Base-by-base conservation (phyloP, 306 rosid species). In the Lotus japonicus region DNA sequence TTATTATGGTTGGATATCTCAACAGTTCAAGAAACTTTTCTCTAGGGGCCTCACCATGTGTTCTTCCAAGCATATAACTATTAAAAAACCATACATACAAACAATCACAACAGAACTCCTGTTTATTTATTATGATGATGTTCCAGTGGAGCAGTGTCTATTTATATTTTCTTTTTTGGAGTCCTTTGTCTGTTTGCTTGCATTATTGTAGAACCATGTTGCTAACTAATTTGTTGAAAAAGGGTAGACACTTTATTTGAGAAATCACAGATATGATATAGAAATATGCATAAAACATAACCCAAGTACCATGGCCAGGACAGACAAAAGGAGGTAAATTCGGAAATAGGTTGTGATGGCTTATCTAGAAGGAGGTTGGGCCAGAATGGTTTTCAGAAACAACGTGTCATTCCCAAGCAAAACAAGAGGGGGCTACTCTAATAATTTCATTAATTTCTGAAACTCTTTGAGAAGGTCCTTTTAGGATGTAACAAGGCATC, bases 1-100 rank as follows among this genome's bases (percentile, higher is more conserved):
- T n/a, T n/a, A n/a, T n/a, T n/a, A n/a, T n/a, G n/a, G n/a, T n/a
- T n/a, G n/a, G n/a, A n/a, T n/a, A n/a, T n/a, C n/a, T n/a, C n/a
- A n/a, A n/a, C n/a, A n/a, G n/a, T n/a, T n/a, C n/a, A n/a, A n/a
- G n/a, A n/a, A n/a, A n/a, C n/a, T n/a, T n/a, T n/a, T n/a, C n/a
- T n/a, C n/a, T n/a, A n/a, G n/a, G n/a, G n/a, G 55, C 59, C 66
- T 11, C 43, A 35, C 2, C 81, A 58, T 75, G 74, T 65, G 74
- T 67, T 26, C 48, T 9, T 49, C 14, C 36, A 31, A 31, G 7
- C 36, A 31, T 31, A 31, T 31, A 31, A 31, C 36, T 4, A 31
- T 4, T 31, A 5, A 31, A 31, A 31, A 31, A 5, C 36, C 33
- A 26, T 26, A 26, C 33, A 26, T 26, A 4, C 33, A 26, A 26